Evolutionary conservation across 1,284 basidiomycete species (phyloP).

Genomic region (Phenoliferia sp.): DNA sequence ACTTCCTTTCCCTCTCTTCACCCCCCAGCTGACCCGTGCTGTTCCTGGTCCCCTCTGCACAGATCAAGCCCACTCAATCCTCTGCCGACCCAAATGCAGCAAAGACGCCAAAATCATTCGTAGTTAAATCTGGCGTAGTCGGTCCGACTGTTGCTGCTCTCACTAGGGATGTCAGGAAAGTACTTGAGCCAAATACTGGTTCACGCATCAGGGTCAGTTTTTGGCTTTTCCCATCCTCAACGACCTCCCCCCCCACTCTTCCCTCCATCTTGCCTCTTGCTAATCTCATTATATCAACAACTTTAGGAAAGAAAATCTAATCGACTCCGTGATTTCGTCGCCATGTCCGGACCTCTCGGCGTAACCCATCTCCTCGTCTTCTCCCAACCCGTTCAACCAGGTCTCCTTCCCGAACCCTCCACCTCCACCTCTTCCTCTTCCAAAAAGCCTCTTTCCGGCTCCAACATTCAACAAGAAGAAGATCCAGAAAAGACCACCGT

Average conservation of each 20-base stretch:
- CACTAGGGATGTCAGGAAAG: slow-evolving; percentile 84
- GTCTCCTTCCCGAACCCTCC: background rate
- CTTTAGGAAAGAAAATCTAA: slow-evolving; percentile 82
- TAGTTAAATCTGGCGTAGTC: slow-evolving; percentile 92
- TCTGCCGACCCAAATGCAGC: slow-evolving; percentile 5
- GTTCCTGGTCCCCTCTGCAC: no score
- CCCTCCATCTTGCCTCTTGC: background rate
- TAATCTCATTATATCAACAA: background rate
- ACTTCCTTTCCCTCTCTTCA: background rate
- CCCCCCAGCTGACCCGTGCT: background rate
- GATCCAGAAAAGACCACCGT: slow-evolving; percentile 59
- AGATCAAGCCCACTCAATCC: slow-evolving; percentile 24
- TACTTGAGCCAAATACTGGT: slow-evolving; percentile 98
- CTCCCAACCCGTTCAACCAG: slow-evolving; percentile 33
- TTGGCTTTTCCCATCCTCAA: background rate
- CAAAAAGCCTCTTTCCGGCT: background rate
- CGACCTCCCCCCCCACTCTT: background rate
- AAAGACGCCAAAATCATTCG: slow-evolving; percentile 54
- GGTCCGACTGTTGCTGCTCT: slow-evolving; percentile 81
- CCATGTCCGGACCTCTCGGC: slow-evolving; percentile 83
- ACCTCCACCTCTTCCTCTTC: background rate
- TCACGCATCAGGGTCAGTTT: slow-evolving; percentile 70
- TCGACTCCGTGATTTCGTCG: slow-evolving; percentile 89
- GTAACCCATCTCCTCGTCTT: slow-evolving; percentile 93
- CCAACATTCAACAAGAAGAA: slow-evolving; percentile 23